These are phyloP conservation scores for Erythrophleum fordii DNA, from an alignment of 306 rosid species.

Conservation along the genomic window DNA sequence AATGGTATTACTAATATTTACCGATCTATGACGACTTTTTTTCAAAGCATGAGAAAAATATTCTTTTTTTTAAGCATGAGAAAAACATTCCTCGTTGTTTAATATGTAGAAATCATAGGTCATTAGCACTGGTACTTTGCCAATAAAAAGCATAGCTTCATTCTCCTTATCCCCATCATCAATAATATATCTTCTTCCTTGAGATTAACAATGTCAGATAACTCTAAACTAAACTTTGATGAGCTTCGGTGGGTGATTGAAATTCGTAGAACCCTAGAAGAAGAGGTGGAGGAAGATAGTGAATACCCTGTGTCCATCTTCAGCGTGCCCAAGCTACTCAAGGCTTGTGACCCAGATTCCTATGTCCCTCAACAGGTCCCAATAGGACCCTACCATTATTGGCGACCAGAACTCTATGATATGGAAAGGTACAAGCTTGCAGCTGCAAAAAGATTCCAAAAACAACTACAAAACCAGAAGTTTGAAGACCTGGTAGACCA, in stretches of 20 bases:
- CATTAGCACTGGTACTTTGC: not conserved
- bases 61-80: too few relatives aligned
- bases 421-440: constrained; percentile 63
- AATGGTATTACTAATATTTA: too few relatives aligned
- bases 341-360: constrained; percentile 44
- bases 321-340: constrained; percentile 41
- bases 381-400: constrained; percentile 60
- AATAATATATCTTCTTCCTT: not conserved
- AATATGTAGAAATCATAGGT: not conserved
- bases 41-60: not conserved
- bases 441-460: constrained; percentile 51
- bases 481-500: constrained; percentile 51
- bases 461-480: constrained; percentile 41
- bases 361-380: constrained; percentile 64
- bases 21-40: too few relatives aligned
- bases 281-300: constrained; percentile 46
- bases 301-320: constrained; percentile 50
- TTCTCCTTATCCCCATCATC: not conserved
- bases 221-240: constrained; percentile 24
- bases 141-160: not conserved
- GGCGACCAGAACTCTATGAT: constrained; percentile 65
- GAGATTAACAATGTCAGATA: constrained; percentile 17
- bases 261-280: constrained; percentile 51
- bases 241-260: constrained; percentile 57
- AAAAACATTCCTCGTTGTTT: not conserved